A percentile compares a stretch with the other conserved stretches of the same genome.
phyloP scores from a whole-genome alignment of 202 grass and related monocot species.

The Hordeum pubiflorum region DNA sequence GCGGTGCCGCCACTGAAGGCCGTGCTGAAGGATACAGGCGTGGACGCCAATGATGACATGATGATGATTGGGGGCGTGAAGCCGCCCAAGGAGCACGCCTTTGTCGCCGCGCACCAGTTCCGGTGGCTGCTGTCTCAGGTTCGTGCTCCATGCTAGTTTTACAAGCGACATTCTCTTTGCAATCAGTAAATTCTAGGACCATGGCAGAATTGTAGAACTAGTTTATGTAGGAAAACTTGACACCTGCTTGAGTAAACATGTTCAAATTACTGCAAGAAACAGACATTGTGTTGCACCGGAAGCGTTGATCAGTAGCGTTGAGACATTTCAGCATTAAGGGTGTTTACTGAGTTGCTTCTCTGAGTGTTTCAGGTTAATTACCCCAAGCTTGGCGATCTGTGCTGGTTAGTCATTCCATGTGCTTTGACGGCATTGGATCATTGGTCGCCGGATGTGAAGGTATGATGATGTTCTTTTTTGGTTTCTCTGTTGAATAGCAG shows the following conservation, averaged over 20 bases:
- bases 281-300: neutral
- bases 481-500: neutral
- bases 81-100: conserved; percentile 57
- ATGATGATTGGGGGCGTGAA: conserved; percentile 39
- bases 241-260: neutral
- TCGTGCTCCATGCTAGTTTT: neutral
- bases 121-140: conserved; percentile 86
- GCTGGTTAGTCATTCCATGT: conserved; percentile 73
- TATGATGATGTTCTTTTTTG: conserved; percentile 15
- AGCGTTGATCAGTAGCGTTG: neutral
- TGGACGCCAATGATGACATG: conserved; percentile 51
- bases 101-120: conserved; percentile 70
- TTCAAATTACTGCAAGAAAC: neutral
- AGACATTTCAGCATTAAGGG: neutral
- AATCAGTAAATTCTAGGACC: neutral
- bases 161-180: neutral
- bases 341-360: conserved; percentile 5
- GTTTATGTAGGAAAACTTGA: neutral
- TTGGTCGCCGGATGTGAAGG: conserved; percentile 93
- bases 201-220: neutral
- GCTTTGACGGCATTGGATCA: conserved; percentile 80
- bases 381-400: conserved; percentile 60
- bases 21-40: conserved; percentile 47
- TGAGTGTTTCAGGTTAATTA: conserved; percentile 43
- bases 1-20: conserved; percentile 50